Evolutionary conservation across 148 eudicot genomes (phyloP).

Genomic region (Amaranthus hypochondriacus): DNA sequence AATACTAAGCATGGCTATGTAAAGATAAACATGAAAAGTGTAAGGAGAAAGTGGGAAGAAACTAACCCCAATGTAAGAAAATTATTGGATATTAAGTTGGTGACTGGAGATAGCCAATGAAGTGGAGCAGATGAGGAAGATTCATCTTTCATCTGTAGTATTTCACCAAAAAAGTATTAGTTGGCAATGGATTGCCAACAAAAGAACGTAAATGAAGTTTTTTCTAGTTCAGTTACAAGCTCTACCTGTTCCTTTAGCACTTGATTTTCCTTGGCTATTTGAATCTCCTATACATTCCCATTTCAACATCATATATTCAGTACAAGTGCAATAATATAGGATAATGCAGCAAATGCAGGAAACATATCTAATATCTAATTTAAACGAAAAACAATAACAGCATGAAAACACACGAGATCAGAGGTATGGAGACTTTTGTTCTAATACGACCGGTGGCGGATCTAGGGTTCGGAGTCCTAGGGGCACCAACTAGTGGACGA

Average conservation of each 20-base stretch:
- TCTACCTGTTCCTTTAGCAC: conserved; percentile 22
- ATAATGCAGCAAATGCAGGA: no score
- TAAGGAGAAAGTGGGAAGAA: neutral
- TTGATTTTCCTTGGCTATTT: conserved; percentile 24
- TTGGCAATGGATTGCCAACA: neutral
- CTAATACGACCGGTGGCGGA: no score
- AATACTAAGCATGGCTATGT: no score
- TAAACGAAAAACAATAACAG: no score
- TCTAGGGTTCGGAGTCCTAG: no score
- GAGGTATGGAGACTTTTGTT: no score
- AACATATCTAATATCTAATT: no score
- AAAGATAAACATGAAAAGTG: no score
- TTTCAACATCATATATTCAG: neutral
- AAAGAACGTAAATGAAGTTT: neutral
- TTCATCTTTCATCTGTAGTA: conserved; percentile 12
- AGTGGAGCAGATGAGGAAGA: neutral
- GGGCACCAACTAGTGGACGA: no score
- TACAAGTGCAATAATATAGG: neutral
- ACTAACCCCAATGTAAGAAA: conserved; percentile 29
- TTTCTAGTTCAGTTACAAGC: neutral
- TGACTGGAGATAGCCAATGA: neutral
- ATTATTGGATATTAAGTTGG: conserved; percentile 14
- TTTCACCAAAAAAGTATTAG: neutral
- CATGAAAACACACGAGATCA: no score
- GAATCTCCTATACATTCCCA: conserved; percentile 14